Evolutionary conservation across 2,329 filamentous ascomycete species (phyloP).

Genomic region (Aspergillus hiratsukae): DNA sequence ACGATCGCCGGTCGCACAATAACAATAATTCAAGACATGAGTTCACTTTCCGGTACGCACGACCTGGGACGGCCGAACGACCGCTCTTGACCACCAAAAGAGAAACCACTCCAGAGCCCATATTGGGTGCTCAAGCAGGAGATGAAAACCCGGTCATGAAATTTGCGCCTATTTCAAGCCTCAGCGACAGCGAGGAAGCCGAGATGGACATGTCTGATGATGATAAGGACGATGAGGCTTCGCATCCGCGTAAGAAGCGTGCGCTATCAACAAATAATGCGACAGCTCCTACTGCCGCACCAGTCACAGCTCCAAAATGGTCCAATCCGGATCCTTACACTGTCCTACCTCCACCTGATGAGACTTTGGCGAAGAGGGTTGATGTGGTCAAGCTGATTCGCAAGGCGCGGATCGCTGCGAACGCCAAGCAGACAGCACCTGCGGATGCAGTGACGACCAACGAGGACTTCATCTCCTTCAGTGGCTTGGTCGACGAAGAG

Average conservation of each 20-base stretch:
- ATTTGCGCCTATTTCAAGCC: slow-evolving; percentile 33
- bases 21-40: slow-evolving; percentile 23
- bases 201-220: slow-evolving; percentile 42
- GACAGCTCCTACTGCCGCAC: slow-evolving; percentile 19
- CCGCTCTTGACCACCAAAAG: slow-evolving; percentile 32
- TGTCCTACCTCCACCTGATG: slow-evolving; percentile 73
- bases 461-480: slow-evolving; percentile 89
- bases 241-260: slow-evolving; percentile 38
- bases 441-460: slow-evolving; percentile 53
- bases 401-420: slow-evolving; percentile 69
- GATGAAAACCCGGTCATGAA: slow-evolving; percentile 29
- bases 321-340: slow-evolving; percentile 96
- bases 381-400: slow-evolving; percentile 89
- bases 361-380: slow-evolving; percentile 67
- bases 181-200: slow-evolving; percentile 45
- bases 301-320: slow-evolving; percentile 64
- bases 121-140: slow-evolving; percentile 19
- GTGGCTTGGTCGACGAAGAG: slow-evolving; percentile 57
- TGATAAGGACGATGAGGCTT: slow-evolving; percentile 30
- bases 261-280: slow-evolving; percentile 23
- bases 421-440: slow-evolving; percentile 43
- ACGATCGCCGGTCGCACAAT: slow-evolving; percentile 20
- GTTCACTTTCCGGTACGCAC: slow-evolving; percentile 39
- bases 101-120: slow-evolving; percentile 35
- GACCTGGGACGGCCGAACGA: slow-evolving; percentile 33